A percentile compares a stretch with the other conserved stretches of the same genome.
Evolutionary conservation across 2,329 filamentous ascomycete genomes (phyloP).

Genomic region (Xylariaceae sp.): DNA sequence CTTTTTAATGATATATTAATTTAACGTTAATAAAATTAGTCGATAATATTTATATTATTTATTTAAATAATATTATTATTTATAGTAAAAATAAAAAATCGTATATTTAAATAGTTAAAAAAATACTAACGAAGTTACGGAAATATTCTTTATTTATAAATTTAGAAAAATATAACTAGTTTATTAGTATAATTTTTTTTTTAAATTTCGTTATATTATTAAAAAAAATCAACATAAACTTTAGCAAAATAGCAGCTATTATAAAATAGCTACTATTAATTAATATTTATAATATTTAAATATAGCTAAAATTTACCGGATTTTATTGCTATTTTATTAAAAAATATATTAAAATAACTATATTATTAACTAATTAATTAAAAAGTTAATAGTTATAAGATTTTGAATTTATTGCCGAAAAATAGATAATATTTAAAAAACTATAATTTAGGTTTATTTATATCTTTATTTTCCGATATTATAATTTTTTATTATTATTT

Average conservation of each 20-base stretch:
- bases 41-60: not conserved
- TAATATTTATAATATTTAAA: not conserved
- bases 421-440: not conserved
- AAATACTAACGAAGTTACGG: not conserved
- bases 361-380: not conserved
- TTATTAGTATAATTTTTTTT: not conserved
- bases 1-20: not conserved
- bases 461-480: not conserved
- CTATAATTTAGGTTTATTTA: not conserved
- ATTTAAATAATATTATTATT: too few species aligned
- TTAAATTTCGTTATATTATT: not conserved
- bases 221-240: not conserved
- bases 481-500: not conserved
- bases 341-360: not conserved
- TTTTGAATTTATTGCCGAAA: not conserved
- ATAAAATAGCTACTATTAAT: not conserved
- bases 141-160: not conserved
- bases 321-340: not conserved
- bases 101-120: not conserved
- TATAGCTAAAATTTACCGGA: not conserved
- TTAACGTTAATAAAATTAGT: not conserved
- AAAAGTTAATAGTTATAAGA: not conserved
- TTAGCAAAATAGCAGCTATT: not conserved
- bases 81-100: not conserved
- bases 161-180: not conserved